Evolutionary conservation across 768 basidiomycete genomes (phyloP), one percentile per base, ranked within the genome.

Genomic region (Auricularia auricula-judae): DNA sequence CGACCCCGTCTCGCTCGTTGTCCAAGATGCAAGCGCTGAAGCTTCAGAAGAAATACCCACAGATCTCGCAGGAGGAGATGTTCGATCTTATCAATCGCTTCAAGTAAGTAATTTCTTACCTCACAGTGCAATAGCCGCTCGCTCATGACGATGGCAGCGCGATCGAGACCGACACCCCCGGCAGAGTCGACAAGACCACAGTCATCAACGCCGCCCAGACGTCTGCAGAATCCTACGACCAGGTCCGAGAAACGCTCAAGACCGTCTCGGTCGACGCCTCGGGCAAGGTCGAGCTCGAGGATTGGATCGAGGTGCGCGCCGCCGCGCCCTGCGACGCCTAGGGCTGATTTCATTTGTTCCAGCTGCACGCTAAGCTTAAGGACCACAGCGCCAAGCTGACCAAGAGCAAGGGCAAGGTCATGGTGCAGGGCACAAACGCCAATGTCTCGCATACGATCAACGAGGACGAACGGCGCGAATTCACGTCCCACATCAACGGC

Each of bases 401-500:
- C 7, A 86, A 85, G 10, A 87, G 84, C 70, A 87, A 86, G 21
- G 95, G 95, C 16, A 96, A 93, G 72, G 92, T 98, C 66, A 92
- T 91, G 1, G 92, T 98, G 29, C 86, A 93, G 72, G 96, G 96
- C 65, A 93, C 93, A 3, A 97, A 92, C 69, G 89, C 91, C 62
- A 97, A 95, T 76, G 91, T 93, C 67, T 92, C 89, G 75, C 96
- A 98, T 77, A 96, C 96, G 39, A 88, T 98, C 76, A 97, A 97
- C 78, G 93, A 98, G 75, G 96, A 98, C 73, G 96, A 98, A 73
- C 82, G 93, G 63, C 79, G 84, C 23, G 94, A 96, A 72, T 98
- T 98, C 77, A 98, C 96, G n/a, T 89, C 92, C 72, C 96, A 99
- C 76, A 98, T 99, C 79, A 99, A 99, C 73, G 78, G 82, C 65